A percentile compares a stretch with the other conserved stretches of the same genome.
Evolutionary conservation across 2,329 filamentous ascomycete species (phyloP).

Genomic region (Teratosphaeria gauchensis): DNA sequence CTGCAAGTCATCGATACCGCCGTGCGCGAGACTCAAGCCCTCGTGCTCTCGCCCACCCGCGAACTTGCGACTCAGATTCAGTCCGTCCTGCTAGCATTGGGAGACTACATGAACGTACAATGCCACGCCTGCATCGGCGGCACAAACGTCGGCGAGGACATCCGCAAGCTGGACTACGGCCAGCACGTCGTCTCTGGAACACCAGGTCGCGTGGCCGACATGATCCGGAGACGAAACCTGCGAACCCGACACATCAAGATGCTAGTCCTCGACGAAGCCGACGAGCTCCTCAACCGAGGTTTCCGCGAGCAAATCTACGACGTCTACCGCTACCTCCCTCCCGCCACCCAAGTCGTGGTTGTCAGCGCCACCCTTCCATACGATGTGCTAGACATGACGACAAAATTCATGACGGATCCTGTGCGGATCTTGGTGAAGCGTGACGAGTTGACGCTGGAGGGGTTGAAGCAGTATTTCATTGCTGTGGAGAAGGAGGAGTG

Average conservation of each 20-base stretch:
- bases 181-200: constrained; percentile 97
- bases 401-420: constrained; percentile 98
- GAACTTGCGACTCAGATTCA: constrained; percentile 98
- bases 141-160: constrained; percentile 96
- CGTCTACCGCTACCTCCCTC: constrained; percentile 92
- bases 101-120: constrained; percentile 99
- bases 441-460: constrained; percentile 95
- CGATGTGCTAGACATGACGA: constrained; percentile 98
- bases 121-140: constrained; percentile 98
- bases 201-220: constrained; percentile 86
- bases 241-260: constrained; percentile 70
- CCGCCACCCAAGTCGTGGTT: constrained; percentile 95
- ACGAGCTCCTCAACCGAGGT: constrained; percentile 78
- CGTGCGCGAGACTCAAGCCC: constrained; percentile 92
- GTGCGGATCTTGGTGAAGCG: constrained; percentile 96
- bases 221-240: constrained; percentile 66
- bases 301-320: constrained; percentile 99
- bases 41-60: constrained; percentile 90
- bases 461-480: constrained; percentile 98
- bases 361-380: constrained; percentile 94
- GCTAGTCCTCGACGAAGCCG: constrained; percentile 66
- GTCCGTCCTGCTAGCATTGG: constrained; percentile 98
- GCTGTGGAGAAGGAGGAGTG: constrained; percentile 99
- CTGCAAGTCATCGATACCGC: constrained; percentile 96
- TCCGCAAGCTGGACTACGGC: constrained; percentile 92